Evolutionary conservation across 139 green algal genomes (phyloP), one percentile per base, ranked within the genome.

Genomic region (Trebouxia sp.): DNA sequence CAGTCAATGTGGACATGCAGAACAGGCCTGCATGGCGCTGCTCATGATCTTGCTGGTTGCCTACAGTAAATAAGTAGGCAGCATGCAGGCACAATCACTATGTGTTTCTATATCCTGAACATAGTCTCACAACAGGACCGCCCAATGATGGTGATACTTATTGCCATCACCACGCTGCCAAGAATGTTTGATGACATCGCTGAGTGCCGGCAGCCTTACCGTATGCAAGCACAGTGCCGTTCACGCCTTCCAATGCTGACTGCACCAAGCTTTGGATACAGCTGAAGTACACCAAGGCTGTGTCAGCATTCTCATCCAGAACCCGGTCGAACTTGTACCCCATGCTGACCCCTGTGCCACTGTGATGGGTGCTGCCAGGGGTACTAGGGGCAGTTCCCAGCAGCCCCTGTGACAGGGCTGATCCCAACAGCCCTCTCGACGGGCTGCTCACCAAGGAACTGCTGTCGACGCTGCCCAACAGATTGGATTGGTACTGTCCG

Each of bases 201-300:
- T 58, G 26, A 22, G 20, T 58, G 50, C 50, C 4, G 50, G 6
- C 20, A 35, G 26, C 17, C 74, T 45, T 35, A 79, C 74, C 83
- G 56, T 87, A 87, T 35, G 83, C 83, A 35, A 87, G 78, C 22
- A 87, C 56, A 26, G 83, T 85, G 66, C 74, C 79, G 58, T 87
- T 87, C 39, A 87, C 74, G 15, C 83, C 83, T 24, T 85, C 74
- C 14, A 87, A 32, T 30, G 83, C 83, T 30, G 50, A 76, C 2
- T 65, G 41, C 32, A 87, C 83, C n/a, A 87, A 35, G 17, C 12
- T 42, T 32, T 66, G 67, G 47, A 86, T 55, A 30, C 45, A 56
- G 28, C 26, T 30, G 6, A 48, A 10, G 67, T 86, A 86, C 38
- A 86, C 48, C 14, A 45, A 45, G 41, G 24, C 50, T 48, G 82